phyloP scores from a whole-genome alignment of 108 stramenopile species.

The Cyclotella choctawhatcheeana region DNA sequence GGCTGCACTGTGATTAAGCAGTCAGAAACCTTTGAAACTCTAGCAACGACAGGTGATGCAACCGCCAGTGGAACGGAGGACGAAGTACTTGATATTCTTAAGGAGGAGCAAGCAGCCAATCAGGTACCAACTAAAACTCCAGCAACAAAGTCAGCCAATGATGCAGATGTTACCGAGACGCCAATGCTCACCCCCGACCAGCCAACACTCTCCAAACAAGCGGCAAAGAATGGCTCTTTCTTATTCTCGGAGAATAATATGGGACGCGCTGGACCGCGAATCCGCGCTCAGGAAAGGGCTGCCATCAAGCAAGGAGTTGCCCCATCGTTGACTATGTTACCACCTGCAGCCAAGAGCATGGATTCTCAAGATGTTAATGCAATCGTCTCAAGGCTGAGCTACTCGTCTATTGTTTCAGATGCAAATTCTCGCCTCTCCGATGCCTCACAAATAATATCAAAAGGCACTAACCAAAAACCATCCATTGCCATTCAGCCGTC shows the following conservation, averaged over 20 bases:
- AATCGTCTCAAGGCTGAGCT: slow-evolving; percentile 14
- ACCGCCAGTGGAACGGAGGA: too few species aligned
- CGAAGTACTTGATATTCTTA: too few species aligned
- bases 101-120: not conserved
- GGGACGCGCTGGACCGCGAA: slow-evolving; percentile 42
- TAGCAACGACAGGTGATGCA: too few species aligned
- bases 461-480: not conserved
- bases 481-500: slow-evolving; percentile 13
- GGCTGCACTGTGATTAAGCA: slow-evolving; percentile 39
- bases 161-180: not conserved
- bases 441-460: too few species aligned
- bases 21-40: not conserved
- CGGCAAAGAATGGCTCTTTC: slow-evolving; percentile 41
- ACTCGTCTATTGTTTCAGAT: slow-evolving; percentile 9
- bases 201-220: slow-evolving; percentile 35
- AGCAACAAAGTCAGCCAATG: not conserved
- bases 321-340: slow-evolving; percentile 39
- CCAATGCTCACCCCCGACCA: slow-evolving; percentile 24
- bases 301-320: slow-evolving; percentile 11
- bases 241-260: slow-evolving; percentile 48
- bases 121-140: not conserved
- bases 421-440: not conserved
- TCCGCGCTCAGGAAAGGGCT: slow-evolving; percentile 38
- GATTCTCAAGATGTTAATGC: not conserved
- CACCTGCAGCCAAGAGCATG: slow-evolving; percentile 25